phyloP scores from a whole-genome alignment of 495 filamentous ascomycete genomes.

The Tetracladium marchalianum region DNA sequence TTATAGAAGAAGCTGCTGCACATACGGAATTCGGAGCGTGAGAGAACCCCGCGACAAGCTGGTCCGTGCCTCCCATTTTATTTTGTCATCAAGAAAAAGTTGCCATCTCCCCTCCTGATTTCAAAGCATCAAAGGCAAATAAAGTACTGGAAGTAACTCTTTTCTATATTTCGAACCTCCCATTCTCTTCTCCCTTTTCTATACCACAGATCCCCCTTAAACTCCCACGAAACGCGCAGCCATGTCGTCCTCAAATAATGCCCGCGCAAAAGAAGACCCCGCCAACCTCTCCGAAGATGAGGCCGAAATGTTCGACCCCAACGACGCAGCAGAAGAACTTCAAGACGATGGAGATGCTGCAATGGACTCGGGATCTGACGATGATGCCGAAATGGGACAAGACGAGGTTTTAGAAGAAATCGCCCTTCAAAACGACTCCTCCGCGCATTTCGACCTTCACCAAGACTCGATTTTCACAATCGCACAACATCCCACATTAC shows the following conservation, averaged over 20 bases:
- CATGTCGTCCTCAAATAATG: slow-evolving; percentile 37
- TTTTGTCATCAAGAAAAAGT: slow-evolving; percentile 11
- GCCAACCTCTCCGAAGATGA: slow-evolving; percentile 34
- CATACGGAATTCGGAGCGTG: no score
- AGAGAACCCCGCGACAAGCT: no score
- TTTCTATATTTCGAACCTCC: background rate
- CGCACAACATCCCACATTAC: slow-evolving; percentile 75
- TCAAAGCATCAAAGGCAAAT: slow-evolving; percentile 7
- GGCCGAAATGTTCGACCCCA: slow-evolving; percentile 51
- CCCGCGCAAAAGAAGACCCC: slow-evolving; percentile 37
- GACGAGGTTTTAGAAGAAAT: slow-evolving; percentile 63
- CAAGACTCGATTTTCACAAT: slow-evolving; percentile 87
- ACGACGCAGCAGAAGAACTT: slow-evolving; percentile 63
- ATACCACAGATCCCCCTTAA: background rate
- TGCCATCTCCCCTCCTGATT: slow-evolving; percentile 1
- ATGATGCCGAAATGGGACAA: slow-evolving; percentile 33
- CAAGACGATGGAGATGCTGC: slow-evolving; percentile 58
- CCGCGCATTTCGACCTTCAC: slow-evolving; percentile 84
- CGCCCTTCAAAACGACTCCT: slow-evolving; percentile 75
- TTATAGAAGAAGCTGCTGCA: background rate
- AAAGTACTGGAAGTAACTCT: background rate
- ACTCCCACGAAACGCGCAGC: background rate
- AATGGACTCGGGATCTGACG: slow-evolving; percentile 52
- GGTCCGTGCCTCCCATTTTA: background rate
- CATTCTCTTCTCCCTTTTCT: background rate